A percentile compares a stretch with the other conserved stretches of the same genome.
Evolutionary conservation across 805 yeast species (phyloP).

Genomic region (Metschnikowia bowlesiae): DNA sequence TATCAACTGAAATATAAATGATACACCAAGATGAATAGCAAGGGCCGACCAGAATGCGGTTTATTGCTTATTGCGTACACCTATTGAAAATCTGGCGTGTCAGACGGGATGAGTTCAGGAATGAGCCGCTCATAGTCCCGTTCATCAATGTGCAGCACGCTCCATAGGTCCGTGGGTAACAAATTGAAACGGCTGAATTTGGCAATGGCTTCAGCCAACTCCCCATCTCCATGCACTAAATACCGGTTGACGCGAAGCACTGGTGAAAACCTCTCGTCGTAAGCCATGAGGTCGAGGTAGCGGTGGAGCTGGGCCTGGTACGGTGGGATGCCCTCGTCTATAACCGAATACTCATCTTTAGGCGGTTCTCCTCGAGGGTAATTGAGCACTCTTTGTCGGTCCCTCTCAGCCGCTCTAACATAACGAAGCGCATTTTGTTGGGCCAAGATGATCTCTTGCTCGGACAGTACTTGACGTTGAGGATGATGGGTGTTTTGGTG

Average conservation of each 20-base stretch:
- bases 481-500: background rate
- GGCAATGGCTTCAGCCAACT: constrained; percentile 17
- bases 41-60: too few relatives aligned
- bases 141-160: constrained; percentile 24
- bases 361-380: constrained; percentile 5
- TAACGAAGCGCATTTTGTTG: constrained; percentile 8
- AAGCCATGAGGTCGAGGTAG: constrained; percentile 20
- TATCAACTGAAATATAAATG: too few relatives aligned
- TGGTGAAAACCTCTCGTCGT: constrained; percentile 23
- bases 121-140: constrained; percentile 21
- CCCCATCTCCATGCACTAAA: constrained; percentile 17
- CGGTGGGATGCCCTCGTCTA: constrained; percentile 19
- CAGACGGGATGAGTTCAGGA: constrained; percentile 18
- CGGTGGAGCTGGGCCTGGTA: constrained; percentile 20
- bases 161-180: constrained; percentile 24
- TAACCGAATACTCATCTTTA: constrained; percentile 9
- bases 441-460: background rate
- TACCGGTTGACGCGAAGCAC: constrained; percentile 21
- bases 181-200: constrained; percentile 19
- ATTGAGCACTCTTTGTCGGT: constrained; percentile 12
- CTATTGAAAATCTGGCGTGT: background rate
- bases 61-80: too few relatives aligned
- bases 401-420: constrained; percentile 15
- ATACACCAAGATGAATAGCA: too few relatives aligned
- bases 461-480: background rate